Base-by-base conservation (phyloP, 305 asterid species). In the Fraxinus baroniana region DNA sequence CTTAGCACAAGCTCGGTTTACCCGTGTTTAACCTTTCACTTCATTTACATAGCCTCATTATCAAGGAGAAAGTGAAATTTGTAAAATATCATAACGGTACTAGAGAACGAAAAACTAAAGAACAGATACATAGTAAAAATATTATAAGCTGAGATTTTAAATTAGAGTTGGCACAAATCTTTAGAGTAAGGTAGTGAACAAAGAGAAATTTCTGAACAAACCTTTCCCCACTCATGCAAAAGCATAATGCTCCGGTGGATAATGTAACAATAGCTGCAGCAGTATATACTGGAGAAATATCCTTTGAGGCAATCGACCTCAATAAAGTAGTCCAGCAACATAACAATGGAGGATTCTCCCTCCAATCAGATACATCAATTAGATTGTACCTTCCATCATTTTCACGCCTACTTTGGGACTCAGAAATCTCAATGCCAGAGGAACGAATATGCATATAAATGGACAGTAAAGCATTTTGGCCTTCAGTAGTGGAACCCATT, bases 171-270 rank as follows among this genome's bases (percentile, higher is more conserved):
- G 76, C 84, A 83, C 35, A 64, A 55, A 74, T 32, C 3, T 52
- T 60, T 76, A 10, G 57, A 57, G 32, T 41, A 82, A 79, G 77
- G 79, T 78, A 77, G 82, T 77, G 78, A 82, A 87, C 39, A 72
- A 70, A 41, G 17, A 66, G 70, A 24, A 73, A 46, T 15, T 55
- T 57, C 83, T 80, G 80, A 80, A 72, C 83, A 33, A 64, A 96
- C 98, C 98, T 92, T 80, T 91, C 87, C 66, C 91, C 93, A 2
- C 89, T 89, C 83, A 89, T 79, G 91, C 97, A 96, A 86, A 92
- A 92, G 82, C 86, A 77, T 79, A 96, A 84, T 84, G 94, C 89
- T 64, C 97, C 97, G 0, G 88, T 85, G 80, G 93, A 92, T 82
- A 96, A 83, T 60, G 86, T 64, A 76, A 90, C 88, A 79, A 94